These are phyloP conservation scores for Pyricularia sp. DNA, from an alignment of 2,329 filamentous ascomycete genomes.

Conservation along the genomic window DNA sequence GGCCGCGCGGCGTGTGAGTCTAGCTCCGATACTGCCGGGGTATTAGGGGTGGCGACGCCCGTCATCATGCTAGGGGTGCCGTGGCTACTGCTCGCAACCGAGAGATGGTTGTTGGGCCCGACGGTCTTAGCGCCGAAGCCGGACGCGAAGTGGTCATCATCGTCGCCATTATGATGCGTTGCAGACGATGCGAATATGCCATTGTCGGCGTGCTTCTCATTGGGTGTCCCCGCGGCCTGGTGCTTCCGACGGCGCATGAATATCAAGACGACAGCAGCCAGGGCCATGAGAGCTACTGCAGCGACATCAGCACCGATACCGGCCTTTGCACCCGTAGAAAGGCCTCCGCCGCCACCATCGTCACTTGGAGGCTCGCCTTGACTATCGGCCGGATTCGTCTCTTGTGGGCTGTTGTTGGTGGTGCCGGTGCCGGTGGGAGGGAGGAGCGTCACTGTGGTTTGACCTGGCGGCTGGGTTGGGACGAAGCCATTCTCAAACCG, in stretches of 20 bases:
- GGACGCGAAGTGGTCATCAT: not conserved
- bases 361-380: not conserved
- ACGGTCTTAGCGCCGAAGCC: not conserved
- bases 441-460: not conserved
- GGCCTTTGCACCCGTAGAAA: conserved; percentile 13
- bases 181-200: not conserved
- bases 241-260: not conserved
- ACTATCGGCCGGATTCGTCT: not conserved
- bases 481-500: conserved; percentile 12
- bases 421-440: not conserved
- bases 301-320: conserved; percentile 6
- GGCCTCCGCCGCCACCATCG: conserved; percentile 1
- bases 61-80: not conserved
- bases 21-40: conserved; percentile 7
- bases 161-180: not conserved
- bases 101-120: not conserved
- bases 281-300: not conserved
- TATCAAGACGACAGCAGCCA: not conserved
- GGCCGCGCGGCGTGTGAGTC: conserved; percentile 8
- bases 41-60: not conserved
- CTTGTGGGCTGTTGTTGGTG: conserved; percentile 1
- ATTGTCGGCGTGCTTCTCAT: not conserved
- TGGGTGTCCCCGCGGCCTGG: not conserved
- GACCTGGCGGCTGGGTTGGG: conserved; percentile 8
- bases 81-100: not conserved